These are phyloP conservation scores for Turnera subulata DNA, from an alignment of 345 rosid genomes.

Conservation along the genomic window DNA sequence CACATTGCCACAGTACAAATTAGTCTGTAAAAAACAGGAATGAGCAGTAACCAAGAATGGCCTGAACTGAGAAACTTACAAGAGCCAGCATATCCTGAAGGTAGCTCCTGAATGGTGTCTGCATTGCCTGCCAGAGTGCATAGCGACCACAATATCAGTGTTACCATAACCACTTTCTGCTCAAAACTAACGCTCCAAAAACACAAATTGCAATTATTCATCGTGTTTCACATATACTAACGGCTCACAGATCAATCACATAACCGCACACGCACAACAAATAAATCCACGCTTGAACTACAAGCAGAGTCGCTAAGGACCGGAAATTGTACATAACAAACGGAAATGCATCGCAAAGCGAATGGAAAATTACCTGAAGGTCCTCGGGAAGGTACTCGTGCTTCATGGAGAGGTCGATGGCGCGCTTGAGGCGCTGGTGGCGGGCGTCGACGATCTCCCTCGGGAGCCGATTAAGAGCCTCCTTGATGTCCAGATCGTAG, in stretches of 20 bases:
- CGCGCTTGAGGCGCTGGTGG: slow-evolving; percentile 94
- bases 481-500: slow-evolving; percentile 79
- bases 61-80: slow-evolving; percentile 45
- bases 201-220: background rate
- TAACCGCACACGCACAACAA: background rate
- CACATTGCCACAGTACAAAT: too few relatives aligned
- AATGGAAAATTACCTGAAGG: slow-evolving; percentile 50
- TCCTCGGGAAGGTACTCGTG: slow-evolving; percentile 79
- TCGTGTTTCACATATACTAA: background rate
- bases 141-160: background rate
- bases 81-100: slow-evolving; percentile 85
- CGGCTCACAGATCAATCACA: background rate
- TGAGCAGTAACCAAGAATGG: too few relatives aligned
- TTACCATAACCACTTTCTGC: background rate
- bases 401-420: slow-evolving; percentile 98
- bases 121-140: slow-evolving; percentile 49
- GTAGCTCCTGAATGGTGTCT: slow-evolving; percentile 88
- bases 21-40: too few relatives aligned
- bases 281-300: background rate
- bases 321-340: background rate
- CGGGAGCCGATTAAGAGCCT: slow-evolving; percentile 82
- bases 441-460: slow-evolving; percentile 90
- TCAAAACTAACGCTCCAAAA: too few relatives aligned
- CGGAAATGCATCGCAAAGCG: background rate
- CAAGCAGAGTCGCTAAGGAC: background rate